Base-by-base conservation (phyloP, 78 protist genomes). In the Anaeramoeba flamelloides region DNA sequence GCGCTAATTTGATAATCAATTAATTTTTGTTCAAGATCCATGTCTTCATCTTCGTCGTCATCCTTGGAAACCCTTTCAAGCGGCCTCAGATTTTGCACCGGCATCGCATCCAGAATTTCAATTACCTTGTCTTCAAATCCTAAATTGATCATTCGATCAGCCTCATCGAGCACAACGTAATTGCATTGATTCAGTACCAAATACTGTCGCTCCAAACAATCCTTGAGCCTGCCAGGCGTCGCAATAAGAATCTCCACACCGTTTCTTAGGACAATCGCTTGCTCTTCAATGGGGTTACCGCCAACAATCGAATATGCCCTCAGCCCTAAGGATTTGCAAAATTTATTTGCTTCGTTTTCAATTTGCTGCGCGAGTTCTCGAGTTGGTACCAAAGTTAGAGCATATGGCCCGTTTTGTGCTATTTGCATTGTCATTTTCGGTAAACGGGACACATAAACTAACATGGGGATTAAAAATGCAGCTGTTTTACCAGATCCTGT, bases 121-220 rank as follows among this genome's bases (percentile, higher is more conserved):
- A 32, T 40, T 2, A 92, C 90, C 30, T 92, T 91, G 0, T 41
- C 75, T 65, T 88, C 92, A 34, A 92, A 91, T 12, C 91, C 91
- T 39, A 89, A 36, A 40, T 89, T 85, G 34, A 92, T 85, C 96
- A 92, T 92, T 41, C 87, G 76, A 80, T 92, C 96, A 26, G 94
- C 94, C 39, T 92, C 95, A 41, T 92, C 96, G 39, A 92, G 82
- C 36, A 92, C 92, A 32, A 92, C 92, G 76, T 90, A 92, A 41
- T 76, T 87, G 78, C 95, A 91, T 76, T 89, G 95, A 69, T 87
- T 91, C 41, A 92, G 76, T 40, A 92, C 95, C 2, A 92, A 37
- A 41, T 84, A 86, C 12, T 85, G 88, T n/a, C 87, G 76, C 34
- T 92, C 91, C 2, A 92, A 33, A 75, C 91, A 89, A 65, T 92